phyloP scores from a whole-genome alignment of 805 yeast genomes.

The Hyphopichia homilentoma region DNA sequence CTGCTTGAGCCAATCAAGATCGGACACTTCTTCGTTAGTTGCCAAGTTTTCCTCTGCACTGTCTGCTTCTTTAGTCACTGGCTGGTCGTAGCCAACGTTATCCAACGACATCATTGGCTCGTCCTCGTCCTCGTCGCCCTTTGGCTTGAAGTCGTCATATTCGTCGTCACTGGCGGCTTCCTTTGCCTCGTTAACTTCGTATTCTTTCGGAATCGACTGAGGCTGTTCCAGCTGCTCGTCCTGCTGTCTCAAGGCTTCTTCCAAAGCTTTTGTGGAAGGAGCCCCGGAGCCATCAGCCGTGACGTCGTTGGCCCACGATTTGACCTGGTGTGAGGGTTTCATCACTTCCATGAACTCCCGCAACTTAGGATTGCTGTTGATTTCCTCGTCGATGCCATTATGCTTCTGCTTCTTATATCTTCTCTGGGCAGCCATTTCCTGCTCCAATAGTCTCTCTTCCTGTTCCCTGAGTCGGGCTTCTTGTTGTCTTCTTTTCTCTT shows the following conservation, averaged over 20 bases:
- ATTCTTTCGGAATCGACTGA: conserved; percentile 6
- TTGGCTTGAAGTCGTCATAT: conserved; percentile 30
- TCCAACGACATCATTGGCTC: conserved; percentile 10
- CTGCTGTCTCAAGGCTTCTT: conserved; percentile 33
- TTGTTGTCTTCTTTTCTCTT: conserved; percentile 36
- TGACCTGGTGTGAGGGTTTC: conserved; percentile 67
- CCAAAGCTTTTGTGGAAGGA: conserved; percentile 42
- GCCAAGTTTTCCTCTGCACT: conserved; percentile 23
- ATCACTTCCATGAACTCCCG: conserved; percentile 79
- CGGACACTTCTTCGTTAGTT: conserved; percentile 55
- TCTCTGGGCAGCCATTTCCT: conserved; percentile 36
- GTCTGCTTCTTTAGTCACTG: conserved; percentile 5
- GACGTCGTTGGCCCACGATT: conserved; percentile 73
- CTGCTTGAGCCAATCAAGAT: conserved; percentile 82
- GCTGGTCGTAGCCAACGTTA: background rate
- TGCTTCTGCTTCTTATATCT: conserved; percentile 37
- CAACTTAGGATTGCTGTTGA: conserved; percentile 61
- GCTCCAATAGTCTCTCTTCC: conserved; percentile 40
- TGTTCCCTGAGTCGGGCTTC: conserved; percentile 41
- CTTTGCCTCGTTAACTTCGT: conserved; percentile 34
- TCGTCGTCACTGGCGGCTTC: conserved; percentile 51
- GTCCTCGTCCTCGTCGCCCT: conserved; percentile 17
- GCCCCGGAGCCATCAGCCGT: conserved; percentile 44
- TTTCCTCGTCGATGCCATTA: conserved; percentile 53
- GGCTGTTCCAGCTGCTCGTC: conserved; percentile 10